Evolutionary conservation across 2,329 filamentous ascomycete species (phyloP), one percentile per base, ranked within the genome.

Genomic region (Xylariaceae sp.): DNA sequence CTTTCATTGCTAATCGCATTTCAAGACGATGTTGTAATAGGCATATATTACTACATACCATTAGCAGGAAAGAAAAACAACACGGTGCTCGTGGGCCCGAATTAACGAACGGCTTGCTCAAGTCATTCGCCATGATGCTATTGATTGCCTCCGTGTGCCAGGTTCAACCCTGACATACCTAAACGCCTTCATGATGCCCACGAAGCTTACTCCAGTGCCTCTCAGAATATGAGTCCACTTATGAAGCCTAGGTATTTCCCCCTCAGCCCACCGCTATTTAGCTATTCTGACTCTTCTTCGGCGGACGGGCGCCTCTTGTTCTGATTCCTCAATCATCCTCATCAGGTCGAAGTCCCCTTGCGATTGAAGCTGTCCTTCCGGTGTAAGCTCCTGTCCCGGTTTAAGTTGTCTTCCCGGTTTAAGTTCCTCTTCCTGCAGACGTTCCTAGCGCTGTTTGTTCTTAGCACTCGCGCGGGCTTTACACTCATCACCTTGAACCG

Each of bases 401-500:
- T 22, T 19, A 5, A 12, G 34, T 22, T 18, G 9, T 9, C 13
- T 21, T 5, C 18, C n/a, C 47, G 19, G 3, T 15, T 6, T 5
- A 46, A 30, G 21, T 10, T 29, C 66, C 63, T 80, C 83, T 68
- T 79, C 74, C 75, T 82, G 74, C 74, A n/a, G n/a, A n/a, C n/a
- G n/a, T n/a, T n/a, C n/a, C n/a, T n/a, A n/a, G n/a, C n/a, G n/a
- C n/a, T n/a, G n/a, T n/a, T n/a, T n/a, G n/a, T 83, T 83, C 77
- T 83, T 83, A 44, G 77, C 73, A 36, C 73, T 78, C 15, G 80
- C 78, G n/a, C 80, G 70, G 22, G 81, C 80, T 72, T 83, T 84
- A 73, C 80, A 84, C 68, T 84, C 81, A 51, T 84, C 81, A 37
- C 72, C 71, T 58, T 76, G 76, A 12, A 95, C 83, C 1, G 88